phyloP scores from a whole-genome alignment of 2,329 filamentous ascomycete genomes.

The Ophidiomyces ophidiicola region DNA sequence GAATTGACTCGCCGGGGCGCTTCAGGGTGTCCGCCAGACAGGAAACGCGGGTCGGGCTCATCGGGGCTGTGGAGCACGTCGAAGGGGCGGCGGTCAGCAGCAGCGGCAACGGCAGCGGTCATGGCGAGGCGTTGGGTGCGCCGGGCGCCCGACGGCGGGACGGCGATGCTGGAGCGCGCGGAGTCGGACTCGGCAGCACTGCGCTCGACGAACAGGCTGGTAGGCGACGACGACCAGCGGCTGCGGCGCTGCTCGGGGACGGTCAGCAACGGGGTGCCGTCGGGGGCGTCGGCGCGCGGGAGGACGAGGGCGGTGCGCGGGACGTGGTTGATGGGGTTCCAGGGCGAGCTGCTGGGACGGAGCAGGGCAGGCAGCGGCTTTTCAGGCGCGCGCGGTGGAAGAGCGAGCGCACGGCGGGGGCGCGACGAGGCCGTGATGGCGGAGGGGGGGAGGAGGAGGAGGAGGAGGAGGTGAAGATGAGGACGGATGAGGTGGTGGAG shows the following conservation, averaged over 20 bases:
- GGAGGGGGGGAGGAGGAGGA: slow-evolving; percentile 10
- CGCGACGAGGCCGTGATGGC: slow-evolving; percentile 23
- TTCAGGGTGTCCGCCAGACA: slow-evolving; percentile 17
- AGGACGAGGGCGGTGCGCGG: slow-evolving; percentile 41
- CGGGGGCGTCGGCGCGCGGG: slow-evolving; percentile 22
- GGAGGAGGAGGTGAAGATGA: neutral
- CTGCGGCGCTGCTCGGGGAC: slow-evolving; percentile 46
- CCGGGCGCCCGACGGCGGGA: no score
- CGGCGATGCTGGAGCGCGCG: slow-evolving; percentile 41
- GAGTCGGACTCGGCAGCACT: slow-evolving; percentile 37
- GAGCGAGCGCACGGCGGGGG: slow-evolving; percentile 16
- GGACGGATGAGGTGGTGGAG: slow-evolving; percentile 4
- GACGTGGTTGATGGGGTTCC: slow-evolving; percentile 51
- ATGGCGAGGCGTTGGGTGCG: no score
- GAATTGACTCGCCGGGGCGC: slow-evolving; percentile 31
- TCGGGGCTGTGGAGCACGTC: no score
- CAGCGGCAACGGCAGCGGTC: slow-evolving; percentile 29
- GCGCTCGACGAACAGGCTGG: slow-evolving; percentile 38
- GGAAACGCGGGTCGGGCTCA: slow-evolving; percentile 18
- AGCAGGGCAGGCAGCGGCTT: slow-evolving; percentile 32
- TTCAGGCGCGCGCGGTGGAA: slow-evolving; percentile 33
- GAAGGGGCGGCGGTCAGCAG: no score
- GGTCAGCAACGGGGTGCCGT: slow-evolving; percentile 45
- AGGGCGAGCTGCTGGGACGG: slow-evolving; percentile 47
- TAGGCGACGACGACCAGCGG: slow-evolving; percentile 37